A percentile compares a stretch with the other conserved stretches of the same genome.
These are phyloP conservation scores for Amanita jacksonii DNA, from an alignment of 768 basidiomycete genomes.

Conservation along the genomic window DNA sequence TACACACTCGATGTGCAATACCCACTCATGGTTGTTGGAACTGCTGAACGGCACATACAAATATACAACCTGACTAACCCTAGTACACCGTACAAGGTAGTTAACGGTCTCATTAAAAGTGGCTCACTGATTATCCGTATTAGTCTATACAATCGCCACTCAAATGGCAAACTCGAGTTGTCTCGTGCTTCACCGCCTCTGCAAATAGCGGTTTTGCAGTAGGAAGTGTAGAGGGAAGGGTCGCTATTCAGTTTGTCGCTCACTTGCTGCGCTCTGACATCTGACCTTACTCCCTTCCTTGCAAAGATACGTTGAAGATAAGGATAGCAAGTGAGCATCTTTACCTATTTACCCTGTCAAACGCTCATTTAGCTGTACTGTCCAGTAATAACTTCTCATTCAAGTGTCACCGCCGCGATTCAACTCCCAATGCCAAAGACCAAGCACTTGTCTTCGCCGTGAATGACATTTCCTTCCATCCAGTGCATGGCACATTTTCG, in stretches of 20 bases:
- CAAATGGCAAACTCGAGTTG: constrained; percentile 88
- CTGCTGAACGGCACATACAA: constrained; percentile 86
- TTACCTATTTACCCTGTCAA: not conserved
- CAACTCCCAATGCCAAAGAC: constrained; percentile 46
- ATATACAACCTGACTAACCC: constrained; percentile 85
- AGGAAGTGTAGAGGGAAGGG: constrained; percentile 83
- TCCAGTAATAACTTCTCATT: constrained; percentile 76
- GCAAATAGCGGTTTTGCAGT: constrained; percentile 66
- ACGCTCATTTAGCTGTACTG: not conserved
- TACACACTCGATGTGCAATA: constrained; percentile 80
- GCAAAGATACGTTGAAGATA: constrained; percentile 79
- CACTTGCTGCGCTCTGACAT: not conserved
- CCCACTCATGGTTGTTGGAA: constrained; percentile 84
- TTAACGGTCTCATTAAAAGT: not conserved
- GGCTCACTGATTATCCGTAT: not conserved
- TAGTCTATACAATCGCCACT: constrained; percentile 79
- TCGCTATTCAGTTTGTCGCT: constrained; percentile 83
- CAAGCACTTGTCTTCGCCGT: constrained; percentile 72
- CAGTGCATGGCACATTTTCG: constrained; percentile 75
- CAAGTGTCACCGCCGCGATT: constrained; percentile 67
- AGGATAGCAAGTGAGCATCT: constrained; percentile 46
- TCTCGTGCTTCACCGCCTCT: constrained; percentile 72
- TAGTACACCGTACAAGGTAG: constrained; percentile 65
- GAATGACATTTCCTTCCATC: constrained; percentile 82
- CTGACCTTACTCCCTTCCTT: constrained; percentile 1